These are phyloP conservation scores for Pythium dissotocum DNA, from an alignment of 352 stramenopile species.

Conservation along the genomic window DNA sequence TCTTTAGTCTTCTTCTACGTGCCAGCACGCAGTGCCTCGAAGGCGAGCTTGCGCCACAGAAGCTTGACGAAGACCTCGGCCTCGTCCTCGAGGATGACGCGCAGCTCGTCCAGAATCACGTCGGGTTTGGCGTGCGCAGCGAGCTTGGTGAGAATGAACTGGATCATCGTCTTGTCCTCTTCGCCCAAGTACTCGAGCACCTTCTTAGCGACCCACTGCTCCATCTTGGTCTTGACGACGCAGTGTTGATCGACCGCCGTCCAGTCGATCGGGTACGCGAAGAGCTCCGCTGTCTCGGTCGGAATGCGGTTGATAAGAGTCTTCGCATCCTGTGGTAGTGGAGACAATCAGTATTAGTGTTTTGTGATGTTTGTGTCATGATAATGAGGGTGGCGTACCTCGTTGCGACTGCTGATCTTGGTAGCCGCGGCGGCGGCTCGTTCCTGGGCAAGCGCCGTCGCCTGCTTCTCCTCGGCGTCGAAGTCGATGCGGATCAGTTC, in stretches of 20 bases:
- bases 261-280: constrained; percentile 47
- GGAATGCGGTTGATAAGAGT: constrained; percentile 47
- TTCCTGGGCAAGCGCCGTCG: constrained; percentile 26
- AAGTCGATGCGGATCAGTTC: constrained; percentile 55
- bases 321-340: constrained; percentile 35
- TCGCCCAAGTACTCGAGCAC: constrained; percentile 56
- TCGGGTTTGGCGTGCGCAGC: constrained; percentile 25
- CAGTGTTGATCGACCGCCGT: constrained; percentile 29
- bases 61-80: constrained; percentile 53
- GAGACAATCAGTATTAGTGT: neutral
- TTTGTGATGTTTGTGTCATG: too few species aligned
- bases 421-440: constrained; percentile 33
- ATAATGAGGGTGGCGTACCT: constrained; percentile 17
- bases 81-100: constrained; percentile 47
- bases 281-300: constrained; percentile 38
- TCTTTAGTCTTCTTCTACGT: neutral
- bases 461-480: constrained; percentile 44
- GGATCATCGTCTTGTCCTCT: constrained; percentile 43
- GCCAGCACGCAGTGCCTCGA: constrained; percentile 38
- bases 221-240: constrained; percentile 45
- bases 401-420: constrained; percentile 42
- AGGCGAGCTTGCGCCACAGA: constrained; percentile 58
- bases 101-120: constrained; percentile 40
- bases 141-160: constrained; percentile 50
- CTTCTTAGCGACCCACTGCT: constrained; percentile 49